Evolutionary conservation across 495 filamentous ascomycete species (phyloP), one percentile per base, ranked within the genome.

Genomic region (Podospora comata): DNA sequence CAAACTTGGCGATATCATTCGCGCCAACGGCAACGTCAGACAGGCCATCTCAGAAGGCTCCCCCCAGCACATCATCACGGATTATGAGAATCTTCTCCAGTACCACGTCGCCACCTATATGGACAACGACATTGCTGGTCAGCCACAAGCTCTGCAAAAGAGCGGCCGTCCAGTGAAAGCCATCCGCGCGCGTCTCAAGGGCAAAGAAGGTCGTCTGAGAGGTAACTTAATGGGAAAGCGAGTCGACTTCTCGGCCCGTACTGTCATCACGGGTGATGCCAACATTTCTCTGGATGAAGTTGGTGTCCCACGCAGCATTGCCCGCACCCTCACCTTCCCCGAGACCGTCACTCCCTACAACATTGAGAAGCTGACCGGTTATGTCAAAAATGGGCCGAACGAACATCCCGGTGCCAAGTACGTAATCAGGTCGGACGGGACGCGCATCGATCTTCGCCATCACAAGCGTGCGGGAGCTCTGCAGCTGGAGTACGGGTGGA

Each of bases 211-310:
- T 74, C 92, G 95, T 81, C 84, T 99, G 18, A 92, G 95, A 78
- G 95, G 96, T 73, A 99, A 98, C 75, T 85, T 98, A 82, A 99
- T 99, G 95, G 95, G 95, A 55, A 99, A 99, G 80, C 95, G 95
- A 85, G 95, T 99, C 39, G 95, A 99, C 74, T 99, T 99, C 78
- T 99, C 95, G 1, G 96, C 95, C 19, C 96, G 95, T 89, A 99
- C 95, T 30, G 95, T 99, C 79, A 99, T 98, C 75, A 99, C 95
- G 65, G 95, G 95, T 77, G 95, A 99, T 76, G 96, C 95, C 19
- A 97, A 97, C 73, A 82, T 98, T 69, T 96, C 92, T 27, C 84
- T 99, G 26, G 94, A 98, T 72, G 92, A 99, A 82, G 95, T 99
- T 65, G 95, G 95, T 75, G 96, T 98, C 27, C 95, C 94, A 9